Evolutionary conservation across 2,329 filamentous ascomycete species (phyloP), one percentile per base, ranked within the genome.

Genomic region (Dothidotthia symphoricarpi): DNA sequence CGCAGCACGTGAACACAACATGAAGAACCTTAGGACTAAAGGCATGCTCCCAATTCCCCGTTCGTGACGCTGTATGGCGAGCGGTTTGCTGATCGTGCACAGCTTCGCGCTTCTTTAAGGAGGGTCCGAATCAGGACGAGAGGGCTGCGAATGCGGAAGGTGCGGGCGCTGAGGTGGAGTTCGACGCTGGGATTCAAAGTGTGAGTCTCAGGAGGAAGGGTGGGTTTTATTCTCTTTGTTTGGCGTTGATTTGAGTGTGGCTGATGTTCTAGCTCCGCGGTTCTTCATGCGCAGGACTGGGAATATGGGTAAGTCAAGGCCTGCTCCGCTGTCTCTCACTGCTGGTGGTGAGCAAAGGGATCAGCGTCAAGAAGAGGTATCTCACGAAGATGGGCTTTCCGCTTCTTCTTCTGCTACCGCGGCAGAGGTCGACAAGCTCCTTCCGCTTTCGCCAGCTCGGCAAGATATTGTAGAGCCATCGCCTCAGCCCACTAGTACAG

Each of bases 51-150:
- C 14, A 9, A 9, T 6, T 28, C 31, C 12, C 4, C 6, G 13
- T 11, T 14, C 14, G 19, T 30, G 9, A 7, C 13, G 3, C 8
- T 9, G 15, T 31, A 3, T 9, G 19, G 19, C 19, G 9, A 22
- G 19, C 19, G 9, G 3, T 8, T 13, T 19, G 11, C 16, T 19
- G 16, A 27, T 16, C 2, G 4, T 2, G 15, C 2, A 2, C 19
- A 57, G 55, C 51, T 13, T 59, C 52, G 24, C 49, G 40, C n/a
- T 49, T 53, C 36, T 57, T 57, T 38, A 45, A 40, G 25, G 40
- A 49, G n/a, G 31, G 32, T 15, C 45, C 44, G 5, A 47, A 29
- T 31, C 39, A 41, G n/a, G 48, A 59, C 16, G 51, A 53, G 32
- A 47, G 43, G 24, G 35, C 33, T 5, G 51, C 52, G 2, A 44